These are phyloP conservation scores for Cryptosporidium muris DNA, from an alignment of 169 alveolate genomes.

Conservation along the genomic window DNA sequence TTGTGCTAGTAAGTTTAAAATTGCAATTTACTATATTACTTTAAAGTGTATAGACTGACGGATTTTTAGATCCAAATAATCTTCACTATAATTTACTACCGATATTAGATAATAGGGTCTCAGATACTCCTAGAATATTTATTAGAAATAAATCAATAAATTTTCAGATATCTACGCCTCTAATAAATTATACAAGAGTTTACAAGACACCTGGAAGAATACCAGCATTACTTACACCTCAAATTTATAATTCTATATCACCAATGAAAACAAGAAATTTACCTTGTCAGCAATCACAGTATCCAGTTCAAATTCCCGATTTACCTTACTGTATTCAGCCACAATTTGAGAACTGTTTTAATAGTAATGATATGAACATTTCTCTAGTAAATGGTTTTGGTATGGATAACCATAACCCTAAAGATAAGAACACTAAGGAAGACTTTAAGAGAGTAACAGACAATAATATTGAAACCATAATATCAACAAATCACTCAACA, in stretches of 20 bases:
- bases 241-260: background rate
- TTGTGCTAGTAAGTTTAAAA: slow-evolving; percentile 16
- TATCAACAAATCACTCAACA: background rate
- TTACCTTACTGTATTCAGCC: no score
- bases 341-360: no score
- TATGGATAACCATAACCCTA: no score
- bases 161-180: background rate
- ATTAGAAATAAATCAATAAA: slow-evolving; percentile 32
- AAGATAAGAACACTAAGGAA: no score
- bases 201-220: background rate
- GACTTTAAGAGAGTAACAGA: no score
- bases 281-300: background rate
- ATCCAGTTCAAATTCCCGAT: no score
- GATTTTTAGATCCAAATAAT: slow-evolving; percentile 45
- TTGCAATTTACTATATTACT: background rate
- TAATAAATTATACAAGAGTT: background rate
- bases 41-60: background rate
- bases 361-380: no score
- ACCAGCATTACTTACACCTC: background rate
- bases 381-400: no score
- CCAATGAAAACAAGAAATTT: slow-evolving; percentile 9
- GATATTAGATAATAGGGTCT: slow-evolving; percentile 17
- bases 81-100: slow-evolving; percentile 45
- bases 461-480: background rate
- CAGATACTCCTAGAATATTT: slow-evolving; percentile 41